A percentile compares a stretch with the other conserved stretches of the same genome.
phyloP scores from a whole-genome alignment of 1,284 basidiomycete genomes.

The Laetiporus sulphureus region DNA sequence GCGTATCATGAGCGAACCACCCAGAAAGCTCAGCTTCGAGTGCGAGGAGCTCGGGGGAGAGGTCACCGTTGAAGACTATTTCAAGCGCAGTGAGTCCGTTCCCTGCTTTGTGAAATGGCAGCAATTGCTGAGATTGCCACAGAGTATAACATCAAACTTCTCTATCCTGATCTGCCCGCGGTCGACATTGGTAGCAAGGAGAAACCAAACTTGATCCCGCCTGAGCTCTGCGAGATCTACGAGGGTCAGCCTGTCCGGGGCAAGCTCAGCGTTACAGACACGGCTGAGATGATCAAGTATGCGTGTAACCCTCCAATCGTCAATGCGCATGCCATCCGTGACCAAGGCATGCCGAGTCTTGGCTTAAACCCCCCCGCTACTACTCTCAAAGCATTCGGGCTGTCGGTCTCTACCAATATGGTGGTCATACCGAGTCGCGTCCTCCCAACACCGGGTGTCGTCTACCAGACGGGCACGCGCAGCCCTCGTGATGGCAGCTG shows the following conservation, averaged over 20 bases:
- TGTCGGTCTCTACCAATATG: slow-evolving; percentile 51
- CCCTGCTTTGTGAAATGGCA: neutral
- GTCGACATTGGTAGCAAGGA: slow-evolving; percentile 46
- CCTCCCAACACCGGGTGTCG: slow-evolving; percentile 47
- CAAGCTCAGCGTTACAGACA: slow-evolving; percentile 46
- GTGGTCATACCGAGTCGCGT: slow-evolving; percentile 56
- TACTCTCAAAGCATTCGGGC: slow-evolving; percentile 42
- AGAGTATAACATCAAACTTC: slow-evolving; percentile 54
- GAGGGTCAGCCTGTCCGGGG: slow-evolving; percentile 47
- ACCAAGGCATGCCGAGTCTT: slow-evolving; percentile 47
- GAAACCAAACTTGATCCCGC: slow-evolving; percentile 46
- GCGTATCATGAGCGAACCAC: slow-evolving; percentile 36
- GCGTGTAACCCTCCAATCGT: slow-evolving; percentile 53
- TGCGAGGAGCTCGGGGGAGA: slow-evolving; percentile 41
- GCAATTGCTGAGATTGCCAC: neutral
- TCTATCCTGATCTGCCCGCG: slow-evolving; percentile 50
- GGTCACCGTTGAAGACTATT: slow-evolving; percentile 57
- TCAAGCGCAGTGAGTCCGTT: slow-evolving; percentile 42
- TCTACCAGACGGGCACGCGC: slow-evolving; percentile 39
- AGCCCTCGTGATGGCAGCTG: slow-evolving; percentile 53
- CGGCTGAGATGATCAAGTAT: slow-evolving; percentile 52
- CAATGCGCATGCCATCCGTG: slow-evolving; percentile 52
- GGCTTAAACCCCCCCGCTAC: slow-evolving; percentile 35
- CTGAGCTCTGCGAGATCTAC: slow-evolving; percentile 63
- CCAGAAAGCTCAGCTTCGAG: slow-evolving; percentile 40